Conservation (phyloP, 2,329 filamentous ascomycete species). For the Arthrobotrys pseudoclavata region DNA sequence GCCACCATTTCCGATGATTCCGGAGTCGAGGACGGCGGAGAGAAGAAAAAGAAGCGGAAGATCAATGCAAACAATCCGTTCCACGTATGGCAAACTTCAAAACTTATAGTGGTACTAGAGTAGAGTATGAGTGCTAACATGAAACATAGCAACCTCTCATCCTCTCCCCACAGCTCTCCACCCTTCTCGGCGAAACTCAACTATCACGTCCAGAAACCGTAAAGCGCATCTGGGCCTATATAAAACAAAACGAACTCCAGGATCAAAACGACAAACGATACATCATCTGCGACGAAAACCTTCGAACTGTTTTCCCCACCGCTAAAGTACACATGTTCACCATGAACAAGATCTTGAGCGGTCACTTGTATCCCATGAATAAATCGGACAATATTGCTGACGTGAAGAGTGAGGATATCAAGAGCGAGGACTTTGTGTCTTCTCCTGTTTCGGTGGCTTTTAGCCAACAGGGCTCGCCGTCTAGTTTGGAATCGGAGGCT, state of each 20-base stretch:
- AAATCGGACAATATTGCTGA: constrained; percentile 34
- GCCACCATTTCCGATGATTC: constrained; percentile 80
- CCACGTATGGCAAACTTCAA: constrained; percentile 72
- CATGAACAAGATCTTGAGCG: constrained; percentile 96
- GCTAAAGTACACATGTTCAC: constrained; percentile 97
- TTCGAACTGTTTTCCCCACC: constrained; percentile 89
- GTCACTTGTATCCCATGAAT: constrained; percentile 80
- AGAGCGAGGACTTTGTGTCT: constrained; percentile 47
- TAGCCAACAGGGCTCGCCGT: constrained; percentile 49
- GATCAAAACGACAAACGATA: constrained; percentile 92
- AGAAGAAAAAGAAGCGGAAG: constrained; percentile 74
- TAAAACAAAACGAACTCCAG: constrained; percentile 88
- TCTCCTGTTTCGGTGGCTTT: constrained; percentile 50
- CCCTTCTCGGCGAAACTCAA: constrained; percentile 77
- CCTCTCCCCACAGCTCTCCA: constrained; percentile 78
- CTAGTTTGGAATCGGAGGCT: constrained; percentile 48
- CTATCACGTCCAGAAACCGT: constrained; percentile 95
- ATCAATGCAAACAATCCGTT: constrained; percentile 87
- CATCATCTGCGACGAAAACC: constrained; percentile 89
- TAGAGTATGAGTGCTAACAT: background rate
- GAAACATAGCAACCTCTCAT: constrained; percentile 74
- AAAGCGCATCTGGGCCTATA: constrained; percentile 95
- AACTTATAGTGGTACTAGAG: background rate
- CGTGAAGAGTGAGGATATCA: constrained; percentile 46
- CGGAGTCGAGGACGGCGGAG: constrained; percentile 66